These are phyloP conservation scores for Entomortierella beljakovae DNA, from an alignment of 192 early-diverging fungal species.

Conservation along the genomic window DNA sequence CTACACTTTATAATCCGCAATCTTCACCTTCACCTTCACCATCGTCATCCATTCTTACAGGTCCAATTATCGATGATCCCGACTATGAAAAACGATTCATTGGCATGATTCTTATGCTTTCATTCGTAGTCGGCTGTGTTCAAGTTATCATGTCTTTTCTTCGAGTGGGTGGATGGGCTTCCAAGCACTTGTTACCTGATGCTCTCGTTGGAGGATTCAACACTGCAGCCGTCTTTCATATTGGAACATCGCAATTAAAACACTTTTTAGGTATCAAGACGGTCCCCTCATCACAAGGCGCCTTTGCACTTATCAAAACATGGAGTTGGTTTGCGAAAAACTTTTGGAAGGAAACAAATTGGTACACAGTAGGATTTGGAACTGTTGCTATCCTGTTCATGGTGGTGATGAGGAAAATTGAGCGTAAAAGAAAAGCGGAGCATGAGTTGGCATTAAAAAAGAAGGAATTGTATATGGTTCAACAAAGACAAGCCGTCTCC, in stretches of 20 bases:
- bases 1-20: conserved; percentile 33
- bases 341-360: conserved; percentile 34
- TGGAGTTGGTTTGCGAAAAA: conserved; percentile 39
- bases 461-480: conserved; percentile 34
- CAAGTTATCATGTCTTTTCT: conserved; percentile 48
- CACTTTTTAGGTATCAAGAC: conserved; percentile 48
- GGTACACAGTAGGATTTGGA: conserved; percentile 41
- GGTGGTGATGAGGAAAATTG: conserved; percentile 29
- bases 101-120: conserved; percentile 49
- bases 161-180: conserved; percentile 48
- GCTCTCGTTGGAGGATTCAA: conserved; percentile 54
- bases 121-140: conserved; percentile 46
- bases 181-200: conserved; percentile 45
- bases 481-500: conserved; percentile 36
- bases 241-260: conserved; percentile 51
- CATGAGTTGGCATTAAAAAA: conserved; percentile 29
- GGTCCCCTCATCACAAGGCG: conserved; percentile 29
- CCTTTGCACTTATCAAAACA: conserved; percentile 41
- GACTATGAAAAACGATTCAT: conserved; percentile 42
- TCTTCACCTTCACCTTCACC: not conserved
- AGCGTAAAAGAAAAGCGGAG: conserved; percentile 28
- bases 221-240: conserved; percentile 54
- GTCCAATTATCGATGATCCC: no score
- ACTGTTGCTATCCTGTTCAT: conserved; percentile 42
- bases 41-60: not conserved